Evolutionary conservation across 164 flowering plant species (phyloP).

Genomic region (Stephania cephalantha): DNA sequence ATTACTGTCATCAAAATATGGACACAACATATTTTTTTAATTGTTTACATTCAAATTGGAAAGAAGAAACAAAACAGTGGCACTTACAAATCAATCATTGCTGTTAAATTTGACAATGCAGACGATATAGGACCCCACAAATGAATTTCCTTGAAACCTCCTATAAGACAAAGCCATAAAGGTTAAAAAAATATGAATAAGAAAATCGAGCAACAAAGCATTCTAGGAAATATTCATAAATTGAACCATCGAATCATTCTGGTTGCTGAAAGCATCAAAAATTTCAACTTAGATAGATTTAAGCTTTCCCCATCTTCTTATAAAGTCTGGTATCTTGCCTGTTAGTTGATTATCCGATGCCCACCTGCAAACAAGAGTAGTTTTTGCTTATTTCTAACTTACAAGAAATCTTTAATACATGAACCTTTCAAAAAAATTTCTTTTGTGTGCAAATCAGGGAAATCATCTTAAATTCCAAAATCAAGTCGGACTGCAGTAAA

Average conservation of each 20-base stretch:
- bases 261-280: neutral
- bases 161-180: slow-evolving; percentile 19
- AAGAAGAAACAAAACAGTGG: neutral
- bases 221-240: neutral
- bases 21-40: neutral
- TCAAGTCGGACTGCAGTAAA: neutral
- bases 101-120: slow-evolving; percentile 44
- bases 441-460: neutral
- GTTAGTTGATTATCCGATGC: slow-evolving; percentile 48
- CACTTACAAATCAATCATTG: slow-evolving; percentile 60
- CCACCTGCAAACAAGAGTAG: slow-evolving; percentile 41
- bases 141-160: slow-evolving; percentile 70
- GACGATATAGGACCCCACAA: slow-evolving; percentile 70
- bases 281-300: slow-evolving; percentile 27
- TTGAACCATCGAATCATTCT: neutral
- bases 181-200: neutral
- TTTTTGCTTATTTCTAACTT: neutral
- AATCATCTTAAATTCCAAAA: neutral
- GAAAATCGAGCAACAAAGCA: neutral
- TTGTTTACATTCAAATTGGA: neutral
- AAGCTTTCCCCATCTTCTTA: slow-evolving; percentile 61
- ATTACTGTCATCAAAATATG: neutral
- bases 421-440: neutral
- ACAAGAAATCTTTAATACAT: neutral
- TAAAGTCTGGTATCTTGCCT: slow-evolving; percentile 66